phyloP scores from a whole-genome alignment of 345 rosid species.

The Gossypium stocksii region DNA sequence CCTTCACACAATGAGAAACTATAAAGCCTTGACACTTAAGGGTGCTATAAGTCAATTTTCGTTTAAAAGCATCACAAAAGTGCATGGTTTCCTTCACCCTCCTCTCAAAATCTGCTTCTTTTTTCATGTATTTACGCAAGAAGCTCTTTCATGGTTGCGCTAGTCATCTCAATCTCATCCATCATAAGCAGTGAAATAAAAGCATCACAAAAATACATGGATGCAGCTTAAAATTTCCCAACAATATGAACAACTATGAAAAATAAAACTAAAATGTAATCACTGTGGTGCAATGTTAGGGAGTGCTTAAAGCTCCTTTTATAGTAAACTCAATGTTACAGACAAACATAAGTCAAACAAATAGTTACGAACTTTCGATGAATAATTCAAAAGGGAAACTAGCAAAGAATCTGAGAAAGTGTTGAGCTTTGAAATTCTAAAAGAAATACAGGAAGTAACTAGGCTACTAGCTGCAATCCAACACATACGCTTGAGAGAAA shows the following conservation, averaged over 20 bases:
- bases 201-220: background rate
- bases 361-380: background rate
- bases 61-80: background rate
- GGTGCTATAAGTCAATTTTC: background rate
- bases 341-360: background rate
- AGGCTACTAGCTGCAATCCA: background rate
- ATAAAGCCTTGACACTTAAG: background rate
- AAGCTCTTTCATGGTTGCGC: background rate
- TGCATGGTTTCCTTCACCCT: background rate
- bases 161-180: background rate
- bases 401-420: background rate
- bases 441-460: background rate
- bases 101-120: background rate
- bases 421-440: background rate
- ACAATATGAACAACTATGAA: background rate
- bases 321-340: background rate
- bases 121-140: background rate
- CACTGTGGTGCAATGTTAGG: background rate
- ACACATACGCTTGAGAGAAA: background rate
- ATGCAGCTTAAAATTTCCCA: background rate
- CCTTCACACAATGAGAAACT: background rate
- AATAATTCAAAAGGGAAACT: background rate
- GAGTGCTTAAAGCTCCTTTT: background rate
- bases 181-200: background rate
- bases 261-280: background rate